Base-by-base conservation (phyloP, 2,329 filamentous ascomycete species). In the Rutstroemia sydowiana region DNA sequence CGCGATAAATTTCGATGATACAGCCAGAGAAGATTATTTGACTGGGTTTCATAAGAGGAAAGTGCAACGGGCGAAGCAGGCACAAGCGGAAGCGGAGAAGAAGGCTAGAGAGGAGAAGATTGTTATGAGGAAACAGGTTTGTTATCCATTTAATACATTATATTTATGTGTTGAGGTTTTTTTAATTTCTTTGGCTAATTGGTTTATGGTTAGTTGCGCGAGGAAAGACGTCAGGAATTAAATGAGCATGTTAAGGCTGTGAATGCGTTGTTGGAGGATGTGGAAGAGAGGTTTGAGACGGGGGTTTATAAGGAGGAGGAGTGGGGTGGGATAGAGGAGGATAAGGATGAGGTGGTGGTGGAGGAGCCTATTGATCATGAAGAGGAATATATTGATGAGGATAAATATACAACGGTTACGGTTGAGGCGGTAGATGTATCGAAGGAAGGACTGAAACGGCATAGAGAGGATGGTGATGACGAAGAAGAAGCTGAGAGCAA, bases 11-110 rank as follows among this genome's bases (percentile, higher is more conserved):
- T 98, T 97, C 71, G 90, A 98, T 71, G 72, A 78, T 55, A 76
- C 77, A 55, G 87, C 87, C 42, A 84, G 93, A 58, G 74, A 86
- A 58, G 90, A 97, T 65, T 98, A 88, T 66, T 76, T 98, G 53
- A 96, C 90, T 0, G 93, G 93, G 2, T 98, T 98, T 71, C 91
- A 92, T 74, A 98, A 97, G 76, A 85, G 93, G 69, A 97, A 96
- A 70, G 73, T 87, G 48, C 86, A 89, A 68, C 80, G 93, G 34
- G 82, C 84, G 59, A 95, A 95, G 72, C 76, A 84, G 69, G 92
- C 92, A 1, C 87, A 93, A 65, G 89, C 93, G 60, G 76, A 86
- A 61, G 88, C 88, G 3, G 83, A 81, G 42, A 85, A 88, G 69
- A 83, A 79, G 66, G 89, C 84, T 44, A 82, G 84, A 45, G 80